phyloP scores from a whole-genome alignment of 1,284 basidiomycete genomes.

The Testicularia cyperi region DNA sequence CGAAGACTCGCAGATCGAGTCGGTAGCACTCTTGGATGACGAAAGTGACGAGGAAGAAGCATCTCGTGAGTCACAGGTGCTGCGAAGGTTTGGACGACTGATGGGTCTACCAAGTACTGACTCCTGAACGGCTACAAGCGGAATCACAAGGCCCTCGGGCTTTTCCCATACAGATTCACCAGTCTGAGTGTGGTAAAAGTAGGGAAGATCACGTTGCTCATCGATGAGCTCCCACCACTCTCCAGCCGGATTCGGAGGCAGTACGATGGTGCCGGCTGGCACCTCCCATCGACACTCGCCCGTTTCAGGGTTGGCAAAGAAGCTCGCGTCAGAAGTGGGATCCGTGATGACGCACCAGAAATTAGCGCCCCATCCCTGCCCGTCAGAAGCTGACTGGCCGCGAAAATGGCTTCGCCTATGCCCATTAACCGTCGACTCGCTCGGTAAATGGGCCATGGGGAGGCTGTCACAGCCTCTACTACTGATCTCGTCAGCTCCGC shows the following conservation, averaged over 20 bases:
- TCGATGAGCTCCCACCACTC: constrained; percentile 95
- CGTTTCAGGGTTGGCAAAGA: constrained; percentile 88
- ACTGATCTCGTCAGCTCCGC: no score
- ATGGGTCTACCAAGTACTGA: not conserved
- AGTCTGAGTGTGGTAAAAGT: constrained; percentile 88
- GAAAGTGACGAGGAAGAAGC: no score
- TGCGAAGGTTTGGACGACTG: no score
- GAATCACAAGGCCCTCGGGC: constrained; percentile 82
- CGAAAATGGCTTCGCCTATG: no score
- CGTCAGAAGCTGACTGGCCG: no score
- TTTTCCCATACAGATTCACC: constrained; percentile 85
- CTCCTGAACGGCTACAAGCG: constrained; percentile 79
- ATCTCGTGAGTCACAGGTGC: no score
- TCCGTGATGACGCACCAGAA: constrained; percentile 43
- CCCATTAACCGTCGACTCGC: no score
- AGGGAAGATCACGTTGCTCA: constrained; percentile 74
- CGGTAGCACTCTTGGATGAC: no score
- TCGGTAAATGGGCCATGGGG: no score
- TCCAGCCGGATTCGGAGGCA: constrained; percentile 79
- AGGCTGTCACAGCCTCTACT: no score
- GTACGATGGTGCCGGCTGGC: constrained; percentile 81
- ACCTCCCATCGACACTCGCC: constrained; percentile 90
- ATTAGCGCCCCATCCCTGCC: constrained; percentile 37
- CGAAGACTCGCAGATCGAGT: no score
- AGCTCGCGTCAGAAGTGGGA: constrained; percentile 57